Conservation (phyloP, 2,329 filamentous ascomycete genomes). For the Epichloe brachyelytri region DNA sequence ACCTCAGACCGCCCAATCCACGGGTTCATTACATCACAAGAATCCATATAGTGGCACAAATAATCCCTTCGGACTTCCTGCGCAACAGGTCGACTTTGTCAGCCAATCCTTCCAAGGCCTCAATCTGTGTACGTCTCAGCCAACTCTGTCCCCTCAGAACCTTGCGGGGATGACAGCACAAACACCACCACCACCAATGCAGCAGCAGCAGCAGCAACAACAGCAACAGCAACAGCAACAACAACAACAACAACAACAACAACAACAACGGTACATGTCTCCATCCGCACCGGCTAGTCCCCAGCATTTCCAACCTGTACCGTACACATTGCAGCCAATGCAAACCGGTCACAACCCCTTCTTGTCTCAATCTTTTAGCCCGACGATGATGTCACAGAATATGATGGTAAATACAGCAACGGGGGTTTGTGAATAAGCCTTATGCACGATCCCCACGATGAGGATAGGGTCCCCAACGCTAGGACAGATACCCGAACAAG, state of each 20-base stretch:
- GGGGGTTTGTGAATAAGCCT: constrained; percentile 30
- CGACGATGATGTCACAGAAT: constrained; percentile 20
- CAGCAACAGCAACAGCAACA: constrained; percentile 22
- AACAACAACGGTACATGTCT: constrained; percentile 28
- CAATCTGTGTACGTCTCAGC: constrained; percentile 48
- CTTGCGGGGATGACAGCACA: constrained; percentile 40
- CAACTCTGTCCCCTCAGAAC: constrained; percentile 42
- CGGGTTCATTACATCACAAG: constrained; percentile 44
- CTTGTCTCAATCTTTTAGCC: constrained; percentile 25
- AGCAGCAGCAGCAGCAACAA: constrained; percentile 25
- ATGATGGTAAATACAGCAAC: constrained; percentile 28
- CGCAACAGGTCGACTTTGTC: constrained; percentile 29
- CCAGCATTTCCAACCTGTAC: constrained; percentile 26
- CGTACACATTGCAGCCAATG: constrained; percentile 22
- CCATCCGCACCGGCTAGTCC: constrained; percentile 29
- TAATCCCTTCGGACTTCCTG: constrained; percentile 56
- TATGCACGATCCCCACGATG: constrained; percentile 37
- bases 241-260: constrained; percentile 21
- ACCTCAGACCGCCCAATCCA: constrained; percentile 53
- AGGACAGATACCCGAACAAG: constrained; percentile 40
- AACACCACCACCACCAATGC: neutral
- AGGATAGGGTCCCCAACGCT: constrained; percentile 36
- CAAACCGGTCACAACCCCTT: constrained; percentile 40
- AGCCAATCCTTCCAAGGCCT: constrained; percentile 65
- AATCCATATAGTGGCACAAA: constrained; percentile 43